Base-by-base conservation (phyloP, 257 asterid genomes). In the Oldenlandia corymbosa region DNA sequence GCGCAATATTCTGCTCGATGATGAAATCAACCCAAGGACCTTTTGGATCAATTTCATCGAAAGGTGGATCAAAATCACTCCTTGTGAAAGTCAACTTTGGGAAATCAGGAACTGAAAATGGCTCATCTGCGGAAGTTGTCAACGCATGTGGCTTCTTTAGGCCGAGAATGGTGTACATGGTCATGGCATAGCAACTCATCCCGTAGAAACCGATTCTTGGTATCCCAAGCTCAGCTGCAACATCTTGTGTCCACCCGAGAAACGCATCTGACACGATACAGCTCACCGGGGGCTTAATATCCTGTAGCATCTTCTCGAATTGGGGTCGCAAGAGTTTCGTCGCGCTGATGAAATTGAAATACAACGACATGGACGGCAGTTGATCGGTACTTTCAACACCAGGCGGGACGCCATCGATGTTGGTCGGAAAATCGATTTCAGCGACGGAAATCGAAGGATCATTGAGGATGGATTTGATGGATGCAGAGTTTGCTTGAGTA, bases 381-480 rank as follows among this genome's bases (percentile, higher is more conserved):
- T 75, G 57, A 20, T 90, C 81, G 0, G 96, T 85, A 81, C 71
- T 90, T 65, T 90, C 94, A 0, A 87, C 81, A 0, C 88, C 88
- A 0, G 76, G 77, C 6, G 97, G 94, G 58, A 90, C 67, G 31
- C 75, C 88, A 0, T 65, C 65, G n/a, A 73, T 66, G 66, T 66
- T 65, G 17, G 73, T 73, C 0, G 96, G 95, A 74, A 90, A 90
- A 0, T 87, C 85, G 71, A 90, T 78, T 14, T 79, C 90, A 48
- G 83, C 12, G 0, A 90, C 12, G 13, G 82, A 51, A 47, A 85
- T 57, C 2, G 39, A 57, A 48, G 26, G 20, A 56, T 71, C 87
- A 7, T n/a, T 17, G 60, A 85, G 85, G 37, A 30, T 42, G 9
- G 80, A 56, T 0, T 60, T 78, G 67, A 90, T 70, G 46, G 72